Conservation (phyloP, 768 basidiomycete genomes). For the Mycena chlorophos region DNA sequence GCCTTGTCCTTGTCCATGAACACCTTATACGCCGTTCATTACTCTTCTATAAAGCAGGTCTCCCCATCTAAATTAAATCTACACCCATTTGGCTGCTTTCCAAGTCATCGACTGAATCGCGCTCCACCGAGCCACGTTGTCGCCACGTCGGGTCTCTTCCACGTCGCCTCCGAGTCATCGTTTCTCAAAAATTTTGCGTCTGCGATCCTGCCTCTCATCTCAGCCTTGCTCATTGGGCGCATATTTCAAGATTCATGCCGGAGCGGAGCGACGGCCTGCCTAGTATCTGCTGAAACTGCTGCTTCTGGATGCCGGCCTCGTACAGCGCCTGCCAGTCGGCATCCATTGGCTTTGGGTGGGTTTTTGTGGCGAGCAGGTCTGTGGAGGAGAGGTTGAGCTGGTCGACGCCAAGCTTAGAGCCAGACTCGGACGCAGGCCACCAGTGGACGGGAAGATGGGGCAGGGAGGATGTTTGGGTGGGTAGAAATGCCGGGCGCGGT, state of each 20-base stretch:
- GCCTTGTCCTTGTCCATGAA: background rate
- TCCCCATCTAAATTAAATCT: background rate
- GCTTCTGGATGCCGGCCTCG: background rate
- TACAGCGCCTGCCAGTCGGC: background rate
- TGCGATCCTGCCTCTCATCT: background rate
- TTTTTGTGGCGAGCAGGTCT: background rate
- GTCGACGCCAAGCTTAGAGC: background rate
- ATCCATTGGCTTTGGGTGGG: background rate
- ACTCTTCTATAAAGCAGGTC: background rate
- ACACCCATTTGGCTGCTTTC: background rate
- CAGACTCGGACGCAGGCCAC: background rate
- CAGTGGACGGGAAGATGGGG: background rate
- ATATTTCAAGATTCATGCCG: background rate
- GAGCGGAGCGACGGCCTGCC: no score
- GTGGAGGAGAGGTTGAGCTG: background rate
- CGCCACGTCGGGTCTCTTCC: no score
- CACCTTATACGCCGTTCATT: background rate
- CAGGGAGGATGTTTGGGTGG: no score
- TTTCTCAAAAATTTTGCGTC: no score
- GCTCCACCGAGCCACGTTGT: no score
- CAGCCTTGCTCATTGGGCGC: background rate
- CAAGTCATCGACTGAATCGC: no score
- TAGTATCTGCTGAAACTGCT: background rate
- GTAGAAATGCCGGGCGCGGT: no score
- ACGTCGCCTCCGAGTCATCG: no score